These are phyloP conservation scores for Adiantum capillusveneris DNA, from an alignment of 75 land plant species.

Conservation along the genomic window DNA sequence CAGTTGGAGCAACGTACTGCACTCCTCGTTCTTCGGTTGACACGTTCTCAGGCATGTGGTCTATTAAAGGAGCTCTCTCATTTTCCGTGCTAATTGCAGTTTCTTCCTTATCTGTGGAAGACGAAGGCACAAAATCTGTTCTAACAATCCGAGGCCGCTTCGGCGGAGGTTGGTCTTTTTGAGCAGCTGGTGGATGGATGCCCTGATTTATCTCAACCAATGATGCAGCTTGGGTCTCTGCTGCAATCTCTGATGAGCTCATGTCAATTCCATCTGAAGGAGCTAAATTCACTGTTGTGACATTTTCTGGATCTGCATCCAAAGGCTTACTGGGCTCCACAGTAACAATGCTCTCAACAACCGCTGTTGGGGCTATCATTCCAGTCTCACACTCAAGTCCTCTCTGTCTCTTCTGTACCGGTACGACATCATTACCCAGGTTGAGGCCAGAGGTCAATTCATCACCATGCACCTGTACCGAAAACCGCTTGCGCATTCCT, in stretches of 20 bases:
- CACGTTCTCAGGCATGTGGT: too few species aligned
- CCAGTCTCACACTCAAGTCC: neutral
- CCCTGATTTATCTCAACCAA: neutral
- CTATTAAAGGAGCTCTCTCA: too few species aligned
- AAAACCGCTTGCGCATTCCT: neutral
- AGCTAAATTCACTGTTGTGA: neutral
- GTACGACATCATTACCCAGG: neutral
- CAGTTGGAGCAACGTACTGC: too few species aligned
- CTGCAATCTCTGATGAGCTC: neutral
- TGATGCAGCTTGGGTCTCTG: neutral
- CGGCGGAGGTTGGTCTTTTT: too few species aligned
- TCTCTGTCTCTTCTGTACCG: neutral
- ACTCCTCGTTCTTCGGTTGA: too few species aligned
- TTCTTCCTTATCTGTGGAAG: too few species aligned
- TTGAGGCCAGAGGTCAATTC: neutral
- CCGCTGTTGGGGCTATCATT: neutral
- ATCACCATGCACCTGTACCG: neutral
- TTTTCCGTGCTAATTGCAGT: too few species aligned
- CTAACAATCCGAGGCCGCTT: too few species aligned
- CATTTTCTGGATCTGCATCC: neutral
- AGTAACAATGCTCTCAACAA: neutral
- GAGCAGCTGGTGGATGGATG: too few species aligned
- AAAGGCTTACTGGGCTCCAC: neutral
- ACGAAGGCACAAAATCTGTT: too few species aligned
- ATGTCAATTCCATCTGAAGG: neutral